Conservation (phyloP, 179 eudicot species). For the Drosera spatulata region DNA sequence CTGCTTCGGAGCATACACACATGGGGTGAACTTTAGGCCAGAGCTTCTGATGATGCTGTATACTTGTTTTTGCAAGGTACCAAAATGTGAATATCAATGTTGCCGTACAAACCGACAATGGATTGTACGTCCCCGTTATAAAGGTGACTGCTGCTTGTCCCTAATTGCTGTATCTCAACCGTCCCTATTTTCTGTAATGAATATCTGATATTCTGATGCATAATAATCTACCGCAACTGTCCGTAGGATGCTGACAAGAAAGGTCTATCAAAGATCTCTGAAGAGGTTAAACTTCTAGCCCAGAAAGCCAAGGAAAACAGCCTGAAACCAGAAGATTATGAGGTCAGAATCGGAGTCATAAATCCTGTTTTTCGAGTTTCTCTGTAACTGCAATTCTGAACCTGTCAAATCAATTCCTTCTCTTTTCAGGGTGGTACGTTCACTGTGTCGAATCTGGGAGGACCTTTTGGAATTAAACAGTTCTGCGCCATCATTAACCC, state of each 20-base stretch:
- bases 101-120: slow-evolving; percentile 98
- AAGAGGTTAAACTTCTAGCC: slow-evolving; percentile 81
- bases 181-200: neutral
- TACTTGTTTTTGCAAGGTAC: slow-evolving; percentile 34
- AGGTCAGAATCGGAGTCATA: slow-evolving; percentile 29
- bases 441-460: slow-evolving; percentile 93
- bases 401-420: neutral
- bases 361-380: neutral
- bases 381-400: no score
- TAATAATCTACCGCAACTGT: neutral
- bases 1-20: neutral
- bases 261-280: slow-evolving; percentile 70
- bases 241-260: slow-evolving; percentile 97
- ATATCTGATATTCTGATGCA: no score
- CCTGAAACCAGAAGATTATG: slow-evolving; percentile 86
- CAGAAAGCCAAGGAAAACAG: slow-evolving; percentile 88
- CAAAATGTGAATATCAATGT: slow-evolving; percentile 78
- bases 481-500: slow-evolving; percentile 97
- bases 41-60: neutral
- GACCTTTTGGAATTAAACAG: slow-evolving; percentile 93
- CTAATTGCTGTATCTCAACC: neutral
- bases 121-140: slow-evolving; percentile 83
- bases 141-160: slow-evolving; percentile 33
- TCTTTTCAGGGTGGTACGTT: slow-evolving; percentile 82
- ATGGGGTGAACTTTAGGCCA: neutral